Base-by-base conservation (phyloP, 805 yeast genomes). In the Wickerhamiella shivajii region DNA sequence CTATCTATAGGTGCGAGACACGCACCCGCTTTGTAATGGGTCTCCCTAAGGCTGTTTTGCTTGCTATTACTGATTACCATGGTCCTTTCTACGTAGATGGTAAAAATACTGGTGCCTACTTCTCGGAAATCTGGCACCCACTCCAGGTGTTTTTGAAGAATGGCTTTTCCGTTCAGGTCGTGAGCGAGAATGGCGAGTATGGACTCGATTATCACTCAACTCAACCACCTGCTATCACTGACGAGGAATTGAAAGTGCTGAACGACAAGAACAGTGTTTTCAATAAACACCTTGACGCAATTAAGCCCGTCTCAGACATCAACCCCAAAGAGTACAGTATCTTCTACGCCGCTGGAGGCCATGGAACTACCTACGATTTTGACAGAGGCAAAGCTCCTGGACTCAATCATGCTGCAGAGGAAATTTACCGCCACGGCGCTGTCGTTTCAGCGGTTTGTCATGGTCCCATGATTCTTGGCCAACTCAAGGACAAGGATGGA, bases 301-400 rank as follows among this genome's bases (percentile, higher is more conserved):
- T 66, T 44, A 66, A 66, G 53, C 63, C 60, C 39, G 64, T 74
- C 4, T 43, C 61, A n/a, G 73, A 67, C 17, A 50, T 71, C 30
- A 51, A 67, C 34, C 51, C 73, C 7, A 47, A 50, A 11, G 70
- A 69, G 24, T 74, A 61, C 51, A 60, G 60, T 29, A 60, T 71
- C 39, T 63, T 74, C 50, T 71, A 58, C 44, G 77, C 74, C 26
- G 64, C 77, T 31, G 81, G 71, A 31, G 81, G 83, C 25, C 81
- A 75, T 45, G 80, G 69, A 18, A 57, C 74, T 18, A 42, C 65
- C 24, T 69, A 63, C 41, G 81, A 74, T 49, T 71, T 60, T 52
- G 74, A 74, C 28, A n/a, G n/a, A n/a, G 44, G 37, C 27, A 56
- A 49, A 3, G 75, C 76, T 10, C 51, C 46, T 6, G 59, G 47